Evolutionary conservation across 192 early-diverging fungal genomes (phyloP).

Genomic region (Coemansia sp.): DNA sequence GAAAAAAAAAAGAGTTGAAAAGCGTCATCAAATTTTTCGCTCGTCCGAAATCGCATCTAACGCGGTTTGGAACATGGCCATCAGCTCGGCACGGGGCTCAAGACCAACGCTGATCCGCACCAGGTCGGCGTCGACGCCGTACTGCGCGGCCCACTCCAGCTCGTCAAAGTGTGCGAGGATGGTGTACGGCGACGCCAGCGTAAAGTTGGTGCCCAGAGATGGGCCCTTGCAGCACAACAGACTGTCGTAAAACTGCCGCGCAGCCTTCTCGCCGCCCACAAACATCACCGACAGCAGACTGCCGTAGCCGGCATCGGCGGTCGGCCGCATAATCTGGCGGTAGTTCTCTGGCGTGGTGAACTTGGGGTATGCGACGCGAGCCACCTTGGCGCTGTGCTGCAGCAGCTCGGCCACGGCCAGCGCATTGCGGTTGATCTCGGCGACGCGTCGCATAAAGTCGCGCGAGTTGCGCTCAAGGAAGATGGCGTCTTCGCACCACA

Average conservation of each 20-base stretch:
- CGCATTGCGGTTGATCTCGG: slow-evolving; percentile 73
- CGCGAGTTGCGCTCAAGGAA: slow-evolving; percentile 95
- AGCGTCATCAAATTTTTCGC: too few relatives aligned
- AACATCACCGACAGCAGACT: slow-evolving; percentile 83
- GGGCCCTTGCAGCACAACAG: slow-evolving; percentile 87
- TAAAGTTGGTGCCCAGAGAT: slow-evolving; percentile 95
- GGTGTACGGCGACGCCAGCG: slow-evolving; percentile 89
- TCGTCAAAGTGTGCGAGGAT: slow-evolving; percentile 94
- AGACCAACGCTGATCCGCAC: slow-evolving; percentile 88
- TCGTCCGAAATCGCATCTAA: slow-evolving; percentile 53
- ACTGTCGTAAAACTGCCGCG: slow-evolving; percentile 73
- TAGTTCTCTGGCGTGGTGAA: slow-evolving; percentile 69
- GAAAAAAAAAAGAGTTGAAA: slow-evolving; percentile 2
- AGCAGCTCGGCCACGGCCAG: slow-evolving; percentile 73
- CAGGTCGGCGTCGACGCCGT: slow-evolving; percentile 68
- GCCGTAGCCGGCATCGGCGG: slow-evolving; percentile 69
- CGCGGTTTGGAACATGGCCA: slow-evolving; percentile 69
- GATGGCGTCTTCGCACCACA: slow-evolving; percentile 92
- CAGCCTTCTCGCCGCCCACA: slow-evolving; percentile 48
- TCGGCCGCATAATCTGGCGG: slow-evolving; percentile 54
- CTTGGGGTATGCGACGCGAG: slow-evolving; percentile 80
- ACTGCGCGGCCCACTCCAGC: slow-evolving; percentile 87
- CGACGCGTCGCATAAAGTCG: slow-evolving; percentile 70
- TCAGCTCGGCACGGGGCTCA: slow-evolving; percentile 66
- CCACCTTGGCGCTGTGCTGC: slow-evolving; percentile 62